phyloP scores from a whole-genome alignment of 2,329 filamentous ascomycete genomes.

The Parafenestella ontariensis region DNA sequence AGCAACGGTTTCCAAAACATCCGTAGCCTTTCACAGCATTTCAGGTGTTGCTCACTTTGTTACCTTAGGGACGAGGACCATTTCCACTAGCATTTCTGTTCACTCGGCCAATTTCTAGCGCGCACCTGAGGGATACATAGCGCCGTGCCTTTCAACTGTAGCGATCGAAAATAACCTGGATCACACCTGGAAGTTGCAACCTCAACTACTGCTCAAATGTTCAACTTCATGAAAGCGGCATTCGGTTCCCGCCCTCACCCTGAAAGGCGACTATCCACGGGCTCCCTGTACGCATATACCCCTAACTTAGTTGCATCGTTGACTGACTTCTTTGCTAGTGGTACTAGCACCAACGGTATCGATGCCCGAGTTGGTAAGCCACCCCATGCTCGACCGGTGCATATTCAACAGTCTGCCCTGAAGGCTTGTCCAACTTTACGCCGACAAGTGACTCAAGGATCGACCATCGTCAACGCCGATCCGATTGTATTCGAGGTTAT shows the following conservation, averaged over 20 bases:
- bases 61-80: too few relatives aligned
- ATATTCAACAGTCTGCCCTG: constrained; percentile 1
- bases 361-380: constrained; percentile 7
- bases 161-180: too few relatives aligned
- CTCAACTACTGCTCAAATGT: background rate
- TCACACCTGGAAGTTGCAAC: background rate
- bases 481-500: constrained; percentile 8
- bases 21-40: too few relatives aligned
- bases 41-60: too few relatives aligned
- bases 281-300: background rate
- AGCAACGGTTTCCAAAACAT: too few relatives aligned
- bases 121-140: too few relatives aligned
- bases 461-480: constrained; percentile 9
- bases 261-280: background rate
- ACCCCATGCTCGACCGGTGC: constrained; percentile 1
- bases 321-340: background rate
- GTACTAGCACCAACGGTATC: background rate
- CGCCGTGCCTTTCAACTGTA: too few relatives aligned
- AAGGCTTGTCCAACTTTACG: background rate
- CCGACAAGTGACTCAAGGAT: background rate
- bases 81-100: too few relatives aligned
- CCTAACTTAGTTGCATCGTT: background rate
- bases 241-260: background rate
- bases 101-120: too few relatives aligned
- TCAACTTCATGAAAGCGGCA: background rate